Conservation (phyloP, 495 filamentous ascomycete genomes). For the Neurospora intermedia region DNA sequence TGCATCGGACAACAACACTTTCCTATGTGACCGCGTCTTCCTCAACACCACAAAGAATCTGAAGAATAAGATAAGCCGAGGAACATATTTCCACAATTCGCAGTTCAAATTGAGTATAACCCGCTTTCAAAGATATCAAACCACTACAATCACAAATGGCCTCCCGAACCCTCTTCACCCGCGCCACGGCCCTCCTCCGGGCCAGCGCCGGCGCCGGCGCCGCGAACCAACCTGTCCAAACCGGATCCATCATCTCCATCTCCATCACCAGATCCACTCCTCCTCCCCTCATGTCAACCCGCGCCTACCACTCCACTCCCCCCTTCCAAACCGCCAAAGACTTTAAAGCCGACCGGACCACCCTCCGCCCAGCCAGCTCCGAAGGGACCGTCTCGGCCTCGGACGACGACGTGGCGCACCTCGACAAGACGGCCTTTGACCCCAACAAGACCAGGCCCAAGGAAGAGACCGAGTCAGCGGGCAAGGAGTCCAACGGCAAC, state of each 20-base stretch:
- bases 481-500: conserved; percentile 19
- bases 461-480: conserved; percentile 16
- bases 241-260: not conserved
- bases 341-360: conserved; percentile 24
- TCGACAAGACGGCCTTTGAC: conserved; percentile 30
- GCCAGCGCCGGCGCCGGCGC: not conserved
- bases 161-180: not conserved
- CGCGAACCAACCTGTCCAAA: not conserved
- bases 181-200: not conserved
- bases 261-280: not conserved
- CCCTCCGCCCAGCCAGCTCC: conserved; percentile 26
- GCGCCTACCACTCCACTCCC: conserved; percentile 14
- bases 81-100: no score
- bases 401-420: conserved; percentile 28
- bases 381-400: conserved; percentile 29
- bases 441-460: conserved; percentile 30
- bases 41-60: not conserved
- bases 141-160: not conserved
- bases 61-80: no score
- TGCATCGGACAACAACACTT: not conserved
- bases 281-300: not conserved
- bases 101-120: no score
- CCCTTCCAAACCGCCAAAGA: conserved; percentile 23
- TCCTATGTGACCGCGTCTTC: not conserved
- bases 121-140: no score